Conservation (phyloP, 1,284 basidiomycete species). For the Waitea zeae region DNA sequence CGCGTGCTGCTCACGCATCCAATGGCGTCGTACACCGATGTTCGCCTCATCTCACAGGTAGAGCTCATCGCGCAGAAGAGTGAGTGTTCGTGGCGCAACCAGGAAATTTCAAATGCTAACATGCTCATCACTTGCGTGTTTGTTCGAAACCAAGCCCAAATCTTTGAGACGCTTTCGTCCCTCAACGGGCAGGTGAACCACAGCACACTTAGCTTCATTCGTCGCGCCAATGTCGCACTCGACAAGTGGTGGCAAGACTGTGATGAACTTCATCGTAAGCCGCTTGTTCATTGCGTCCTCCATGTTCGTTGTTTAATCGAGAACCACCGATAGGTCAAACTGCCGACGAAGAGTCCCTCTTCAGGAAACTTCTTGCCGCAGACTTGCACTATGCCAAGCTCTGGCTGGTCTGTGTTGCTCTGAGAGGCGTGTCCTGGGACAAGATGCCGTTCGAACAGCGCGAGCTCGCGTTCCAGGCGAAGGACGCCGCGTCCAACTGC, state of each 20-base stretch:
- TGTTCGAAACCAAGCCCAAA: conserved; percentile 52
- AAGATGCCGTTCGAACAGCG: conserved; percentile 90
- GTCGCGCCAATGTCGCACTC: conserved; percentile 67
- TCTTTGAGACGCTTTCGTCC: conserved; percentile 76
- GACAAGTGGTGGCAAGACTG: conserved; percentile 86
- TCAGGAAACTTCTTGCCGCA: conserved; percentile 73
- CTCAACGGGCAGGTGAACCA: conserved; percentile 78
- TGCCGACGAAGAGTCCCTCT: conserved; percentile 70
- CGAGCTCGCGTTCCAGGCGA: conserved; percentile 86
- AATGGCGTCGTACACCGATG: conserved; percentile 79
- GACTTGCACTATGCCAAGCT: conserved; percentile 86
- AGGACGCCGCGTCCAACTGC: conserved; percentile 78
- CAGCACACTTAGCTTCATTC: conserved; percentile 71
- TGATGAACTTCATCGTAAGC: conserved; percentile 60
- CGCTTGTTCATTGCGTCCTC: neutral
- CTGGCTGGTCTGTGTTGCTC: conserved; percentile 84
- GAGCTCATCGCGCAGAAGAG: conserved; percentile 88
- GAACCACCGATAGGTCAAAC: conserved; percentile 31
- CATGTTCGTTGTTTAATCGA: neutral
- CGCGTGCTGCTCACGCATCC: conserved; percentile 67
- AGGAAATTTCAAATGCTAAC: conserved; percentile 1
- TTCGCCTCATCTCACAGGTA: conserved; percentile 71
- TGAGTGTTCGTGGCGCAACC: conserved; percentile 17
- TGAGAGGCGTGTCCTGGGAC: conserved; percentile 84
- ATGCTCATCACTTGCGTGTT: conserved; percentile 4